phyloP scores from a whole-genome alignment of 352 stramenopile species.

The Achlya hypogyna region DNA sequence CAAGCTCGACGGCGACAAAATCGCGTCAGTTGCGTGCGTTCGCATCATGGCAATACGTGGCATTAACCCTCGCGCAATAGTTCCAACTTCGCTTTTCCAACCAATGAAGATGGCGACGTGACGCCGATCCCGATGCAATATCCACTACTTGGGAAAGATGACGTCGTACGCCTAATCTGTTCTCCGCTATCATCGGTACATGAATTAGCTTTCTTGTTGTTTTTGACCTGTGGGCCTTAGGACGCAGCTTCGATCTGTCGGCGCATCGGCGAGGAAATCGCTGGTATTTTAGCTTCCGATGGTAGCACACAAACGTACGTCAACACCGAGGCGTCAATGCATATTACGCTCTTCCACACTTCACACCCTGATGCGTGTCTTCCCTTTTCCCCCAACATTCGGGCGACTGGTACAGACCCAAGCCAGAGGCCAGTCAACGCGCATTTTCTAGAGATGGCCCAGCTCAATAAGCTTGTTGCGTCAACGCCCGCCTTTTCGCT shows the following conservation, averaged over 20 bases:
- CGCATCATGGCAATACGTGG: neutral
- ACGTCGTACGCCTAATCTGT: conserved; percentile 3
- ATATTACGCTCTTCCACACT: conserved; percentile 73
- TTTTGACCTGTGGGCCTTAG: neutral
- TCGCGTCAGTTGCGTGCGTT: neutral
- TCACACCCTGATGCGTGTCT: conserved; percentile 54
- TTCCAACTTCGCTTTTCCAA: neutral
- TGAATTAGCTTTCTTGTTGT: neutral
- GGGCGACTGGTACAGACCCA: conserved; percentile 5
- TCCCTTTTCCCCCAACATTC: conserved; percentile 14
- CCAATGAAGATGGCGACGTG: neutral
- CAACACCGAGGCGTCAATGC: conserved; percentile 57
- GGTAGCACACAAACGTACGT: conserved; percentile 27
- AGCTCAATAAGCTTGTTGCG: conserved; percentile 32
- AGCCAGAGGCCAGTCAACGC: conserved; percentile 25
- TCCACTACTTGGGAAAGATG: neutral
- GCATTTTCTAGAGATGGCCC: conserved; percentile 33
- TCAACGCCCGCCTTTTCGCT: conserved; percentile 37
- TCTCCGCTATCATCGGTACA: neutral
- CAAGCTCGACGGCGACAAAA: neutral
- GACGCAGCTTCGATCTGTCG: neutral
- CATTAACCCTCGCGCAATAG: no score
- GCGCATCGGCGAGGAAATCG: neutral
- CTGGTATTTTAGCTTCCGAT: neutral
- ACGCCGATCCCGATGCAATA: neutral